Evolutionary conservation across 73 alveolate genomes (phyloP).

Genomic region (Loxodes magnus): DNA sequence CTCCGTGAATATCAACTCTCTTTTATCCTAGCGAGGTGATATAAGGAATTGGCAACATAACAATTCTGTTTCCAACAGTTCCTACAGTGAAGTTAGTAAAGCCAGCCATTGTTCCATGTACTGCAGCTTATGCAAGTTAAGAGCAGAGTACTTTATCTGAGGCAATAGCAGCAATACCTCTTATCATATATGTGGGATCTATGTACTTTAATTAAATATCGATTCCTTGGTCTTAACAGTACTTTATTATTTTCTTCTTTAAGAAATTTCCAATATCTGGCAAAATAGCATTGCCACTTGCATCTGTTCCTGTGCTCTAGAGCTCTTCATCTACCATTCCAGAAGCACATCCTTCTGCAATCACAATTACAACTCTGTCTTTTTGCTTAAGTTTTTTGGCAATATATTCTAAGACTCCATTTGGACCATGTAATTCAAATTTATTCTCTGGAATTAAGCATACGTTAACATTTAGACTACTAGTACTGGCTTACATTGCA

Average conservation of each 20-base stretch:
- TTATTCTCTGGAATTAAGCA: slow-evolving; percentile 90
- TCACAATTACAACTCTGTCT: slow-evolving; percentile 32
- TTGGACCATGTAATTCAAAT: slow-evolving; percentile 81
- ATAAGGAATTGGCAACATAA: slow-evolving; percentile 37
- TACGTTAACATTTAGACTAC: slow-evolving; percentile 83
- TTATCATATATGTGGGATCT: slow-evolving; percentile 97
- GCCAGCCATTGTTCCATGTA: slow-evolving; percentile 64
- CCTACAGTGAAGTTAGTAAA: slow-evolving; percentile 64
- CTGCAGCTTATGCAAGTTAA: slow-evolving; percentile 41
- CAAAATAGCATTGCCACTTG: slow-evolving; percentile 52
- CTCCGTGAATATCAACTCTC: slow-evolving; percentile 47
- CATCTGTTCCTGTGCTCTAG: slow-evolving; percentile 34
- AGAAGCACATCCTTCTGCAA: slow-evolving; percentile 46
- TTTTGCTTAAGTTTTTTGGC: slow-evolving; percentile 42
- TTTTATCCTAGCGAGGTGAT: slow-evolving; percentile 4
- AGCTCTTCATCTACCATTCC: slow-evolving; percentile 59
- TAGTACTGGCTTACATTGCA: slow-evolving; percentile 76
- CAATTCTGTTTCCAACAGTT: slow-evolving; percentile 45
- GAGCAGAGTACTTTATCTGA: slow-evolving; percentile 87
- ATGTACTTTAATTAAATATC: slow-evolving; percentile 59
- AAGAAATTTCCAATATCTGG: slow-evolving; percentile 80
- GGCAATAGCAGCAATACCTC: slow-evolving; percentile 86
- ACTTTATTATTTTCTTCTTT: slow-evolving; percentile 62
- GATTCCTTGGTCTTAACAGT: slow-evolving; percentile 40
- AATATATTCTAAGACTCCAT: slow-evolving; percentile 60